These are phyloP conservation scores for Leersia perrieri DNA, from an alignment of 176 grass and related monocot species.

Conservation along the genomic window DNA sequence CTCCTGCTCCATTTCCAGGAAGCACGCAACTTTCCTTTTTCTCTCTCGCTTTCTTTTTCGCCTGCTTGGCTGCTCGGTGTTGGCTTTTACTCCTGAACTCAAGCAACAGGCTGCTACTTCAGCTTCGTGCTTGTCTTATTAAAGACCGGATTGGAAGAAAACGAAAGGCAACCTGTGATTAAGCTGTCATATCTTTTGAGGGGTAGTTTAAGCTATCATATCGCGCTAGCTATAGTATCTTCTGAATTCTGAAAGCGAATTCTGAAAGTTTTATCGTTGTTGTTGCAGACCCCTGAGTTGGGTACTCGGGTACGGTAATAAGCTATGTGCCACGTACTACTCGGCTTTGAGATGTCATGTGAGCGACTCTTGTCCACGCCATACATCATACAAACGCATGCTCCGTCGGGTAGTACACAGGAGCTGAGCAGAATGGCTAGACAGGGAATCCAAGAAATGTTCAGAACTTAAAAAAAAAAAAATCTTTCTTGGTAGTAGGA, in stretches of 20 bases:
- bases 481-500: no score
- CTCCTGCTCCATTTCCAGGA: slow-evolving; percentile 33
- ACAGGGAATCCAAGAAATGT: no score
- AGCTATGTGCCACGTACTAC: not conserved
- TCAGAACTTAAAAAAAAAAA: no score
- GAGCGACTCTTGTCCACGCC: not conserved
- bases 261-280: not conserved
- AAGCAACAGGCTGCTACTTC: not conserved
- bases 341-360: not conserved
- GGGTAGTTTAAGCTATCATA: no score
- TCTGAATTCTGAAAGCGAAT: not conserved
- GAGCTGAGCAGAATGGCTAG: not conserved
- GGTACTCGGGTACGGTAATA: no score
- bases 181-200: no score
- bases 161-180: not conserved
- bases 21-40: not conserved
- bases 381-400: not conserved
- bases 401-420: not conserved
- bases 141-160: not conserved
- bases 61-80: not conserved
- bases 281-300: no score
- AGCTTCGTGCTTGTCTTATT: not conserved
- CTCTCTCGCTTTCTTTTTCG: not conserved
- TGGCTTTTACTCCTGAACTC: not conserved
- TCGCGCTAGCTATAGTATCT: no score